Base-by-base conservation (phyloP, 1,139 yeast species). In the Candida sp. region DNA sequence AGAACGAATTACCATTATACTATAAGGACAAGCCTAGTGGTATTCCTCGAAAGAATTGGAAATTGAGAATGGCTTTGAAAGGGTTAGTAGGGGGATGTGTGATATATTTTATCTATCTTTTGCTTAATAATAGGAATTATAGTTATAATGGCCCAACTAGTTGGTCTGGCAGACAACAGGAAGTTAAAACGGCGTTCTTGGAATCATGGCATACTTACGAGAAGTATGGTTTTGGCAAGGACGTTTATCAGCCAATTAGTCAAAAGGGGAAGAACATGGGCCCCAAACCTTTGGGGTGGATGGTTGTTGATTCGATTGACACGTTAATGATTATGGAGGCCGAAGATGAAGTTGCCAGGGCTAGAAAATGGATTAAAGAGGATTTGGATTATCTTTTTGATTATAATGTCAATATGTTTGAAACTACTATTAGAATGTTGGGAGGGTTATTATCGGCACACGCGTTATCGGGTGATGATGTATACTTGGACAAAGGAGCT, bases 371-470 rank as follows among this genome's bases (percentile, higher is more conserved):
- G 97, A 86, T 91, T 43, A 73, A 75, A 43, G 69, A 81, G 41
- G 73, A 65, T 43, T 64, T 73, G 52, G 70, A 67, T 50, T 73
- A 73, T 50, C 55, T 56, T 25, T 80, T 87, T 56, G 87, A 89
- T 58, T 79, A 82, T 54, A 77, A 80, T 33, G 96, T 90, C 39
- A 89, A 84, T 59, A 84, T 89, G 4, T 91, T 91, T 63, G 98
- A 91, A 61, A 89, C 97, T 9, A 89, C 98, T 4, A 91, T 89
- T 52, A 75, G 97, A 56, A 89, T 90, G 95, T 70, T 91, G 40
- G 98, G 98, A 36, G 98, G 98, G 0, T 71, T 91, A 21, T 68
- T 91, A 43, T 84, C 96, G 1, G 96, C 96, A 0, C 82, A 81
- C 60, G 84, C 87, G 54, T 67, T 90, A 34, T 76, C 93, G 2